phyloP scores from a whole-genome alignment of 495 filamentous ascomycete genomes.

The Trypethelium eluteriae region DNA sequence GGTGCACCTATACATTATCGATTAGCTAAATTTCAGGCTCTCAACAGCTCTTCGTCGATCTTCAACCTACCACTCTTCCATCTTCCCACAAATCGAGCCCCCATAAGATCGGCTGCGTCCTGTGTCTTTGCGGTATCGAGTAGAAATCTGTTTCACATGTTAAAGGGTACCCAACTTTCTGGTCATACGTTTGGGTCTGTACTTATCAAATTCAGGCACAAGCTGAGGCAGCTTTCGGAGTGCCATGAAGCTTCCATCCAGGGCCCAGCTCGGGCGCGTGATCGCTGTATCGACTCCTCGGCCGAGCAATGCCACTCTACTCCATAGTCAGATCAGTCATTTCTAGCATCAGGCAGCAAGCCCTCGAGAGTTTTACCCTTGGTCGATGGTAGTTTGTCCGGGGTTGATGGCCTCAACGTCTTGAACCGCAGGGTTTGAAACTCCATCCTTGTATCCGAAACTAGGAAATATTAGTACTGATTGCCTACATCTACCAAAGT shows the following conservation, averaged over 20 bases:
- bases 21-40: not conserved
- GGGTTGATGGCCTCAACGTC: constrained; percentile 26
- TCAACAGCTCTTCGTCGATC: not conserved
- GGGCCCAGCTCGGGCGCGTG: constrained; percentile 32
- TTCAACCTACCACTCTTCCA: constrained; percentile 38
- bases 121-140: constrained; percentile 22
- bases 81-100: constrained; percentile 38
- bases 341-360: not conserved
- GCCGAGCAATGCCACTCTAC: constrained; percentile 20
- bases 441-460: constrained; percentile 35
- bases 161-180: not conserved
- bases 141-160: constrained; percentile 31
- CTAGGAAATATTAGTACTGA: constrained; percentile 17
- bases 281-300: constrained; percentile 29
- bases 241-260: constrained; percentile 38
- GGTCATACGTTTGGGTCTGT: not conserved
- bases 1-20: constrained; percentile 31
- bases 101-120: constrained; percentile 33
- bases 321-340: not conserved
- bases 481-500: constrained; percentile 16
- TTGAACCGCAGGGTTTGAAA: constrained; percentile 33
- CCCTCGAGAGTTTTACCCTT: constrained; percentile 21
- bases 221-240: constrained; percentile 38
- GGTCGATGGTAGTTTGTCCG: constrained; percentile 24
- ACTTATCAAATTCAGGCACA: constrained; percentile 24